These are phyloP conservation scores for Fonsecaea monophora DNA, from an alignment of 2,329 filamentous ascomycete species.

Conservation along the genomic window DNA sequence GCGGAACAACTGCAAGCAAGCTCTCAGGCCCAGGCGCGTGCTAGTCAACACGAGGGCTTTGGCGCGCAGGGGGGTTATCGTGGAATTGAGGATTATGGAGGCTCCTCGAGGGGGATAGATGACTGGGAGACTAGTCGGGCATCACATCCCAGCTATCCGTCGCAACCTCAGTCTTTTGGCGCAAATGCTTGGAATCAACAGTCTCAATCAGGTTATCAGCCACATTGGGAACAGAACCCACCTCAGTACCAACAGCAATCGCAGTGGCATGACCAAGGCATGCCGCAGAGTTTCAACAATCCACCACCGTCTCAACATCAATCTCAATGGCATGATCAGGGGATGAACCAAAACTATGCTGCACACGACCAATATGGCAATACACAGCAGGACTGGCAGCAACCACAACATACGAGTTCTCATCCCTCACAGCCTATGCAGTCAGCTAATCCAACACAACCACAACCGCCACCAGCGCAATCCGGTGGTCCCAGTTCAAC, in stretches of 20 bases:
- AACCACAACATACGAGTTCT: constrained; percentile 13
- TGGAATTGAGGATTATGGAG: constrained; percentile 39
- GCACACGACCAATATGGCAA: constrained; percentile 13
- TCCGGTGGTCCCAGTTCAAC: constrained; percentile 48
- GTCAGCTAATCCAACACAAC: constrained; percentile 6
- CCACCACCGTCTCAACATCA: constrained; percentile 23
- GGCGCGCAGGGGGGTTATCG: constrained; percentile 41
- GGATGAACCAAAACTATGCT: constrained; percentile 15
- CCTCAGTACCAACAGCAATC: constrained; percentile 27
- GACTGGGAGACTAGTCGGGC: constrained; percentile 46
- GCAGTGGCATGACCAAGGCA: constrained; percentile 24
- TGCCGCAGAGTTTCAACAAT: constrained; percentile 25
- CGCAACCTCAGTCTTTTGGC: constrained; percentile 47
- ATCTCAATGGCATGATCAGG: constrained; percentile 28
- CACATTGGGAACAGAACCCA: constrained; percentile 21
- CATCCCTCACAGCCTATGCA: constrained; percentile 20
- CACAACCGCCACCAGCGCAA: constrained; percentile 19
- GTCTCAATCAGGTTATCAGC: constrained; percentile 31
- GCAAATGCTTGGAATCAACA: constrained; percentile 24
- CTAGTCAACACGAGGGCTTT: constrained; percentile 56
- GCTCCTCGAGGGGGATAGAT: constrained; percentile 31
- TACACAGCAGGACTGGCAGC: constrained; percentile 28
- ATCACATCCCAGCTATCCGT: constrained; percentile 41
- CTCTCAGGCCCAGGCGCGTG: constrained; percentile 69
- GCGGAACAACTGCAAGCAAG: constrained; percentile 67